These are phyloP conservation scores for Mediolabrus comicus DNA, from an alignment of 108 stramenopile species.

Conservation along the genomic window DNA sequence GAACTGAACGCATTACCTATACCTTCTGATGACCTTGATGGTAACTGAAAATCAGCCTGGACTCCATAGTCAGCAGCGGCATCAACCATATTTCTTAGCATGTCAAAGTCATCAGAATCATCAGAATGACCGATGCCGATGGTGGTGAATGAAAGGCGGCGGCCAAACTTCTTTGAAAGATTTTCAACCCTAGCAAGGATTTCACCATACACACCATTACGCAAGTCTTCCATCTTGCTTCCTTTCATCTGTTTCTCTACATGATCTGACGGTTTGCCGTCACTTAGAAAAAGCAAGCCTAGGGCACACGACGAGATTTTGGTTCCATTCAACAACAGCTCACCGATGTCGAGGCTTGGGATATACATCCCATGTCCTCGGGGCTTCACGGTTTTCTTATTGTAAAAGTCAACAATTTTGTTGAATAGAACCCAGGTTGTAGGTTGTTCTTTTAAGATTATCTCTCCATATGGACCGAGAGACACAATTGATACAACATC, in stretches of 20 bases:
- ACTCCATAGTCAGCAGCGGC: background rate
- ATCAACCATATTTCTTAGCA: background rate
- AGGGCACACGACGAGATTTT: conserved; percentile 29
- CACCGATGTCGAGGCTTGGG: no score
- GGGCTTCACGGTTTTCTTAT: no score
- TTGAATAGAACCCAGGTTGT: conserved; percentile 48
- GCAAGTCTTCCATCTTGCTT: no score
- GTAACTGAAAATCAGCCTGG: background rate
- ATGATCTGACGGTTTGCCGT: conserved; percentile 20
- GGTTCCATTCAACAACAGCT: conserved; percentile 19
- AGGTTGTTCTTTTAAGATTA: conserved; percentile 26
- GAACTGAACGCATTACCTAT: background rate
- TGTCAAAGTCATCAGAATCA: background rate
- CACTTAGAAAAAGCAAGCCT: conserved; percentile 15
- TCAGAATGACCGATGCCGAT: conserved; percentile 2
- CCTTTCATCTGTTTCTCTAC: no score
- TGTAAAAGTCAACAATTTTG: no score
- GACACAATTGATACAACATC: conserved; percentile 45
- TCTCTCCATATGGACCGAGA: conserved; percentile 38
- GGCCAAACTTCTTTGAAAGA: background rate
- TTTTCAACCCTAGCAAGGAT: background rate
- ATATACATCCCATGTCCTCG: no score
- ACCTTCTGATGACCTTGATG: background rate
- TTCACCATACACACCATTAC: background rate
- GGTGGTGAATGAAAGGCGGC: background rate